Evolutionary conservation across 345 rosid species (phyloP), one percentile per base, ranked within the genome.

Genomic region (Turnera subulata): DNA sequence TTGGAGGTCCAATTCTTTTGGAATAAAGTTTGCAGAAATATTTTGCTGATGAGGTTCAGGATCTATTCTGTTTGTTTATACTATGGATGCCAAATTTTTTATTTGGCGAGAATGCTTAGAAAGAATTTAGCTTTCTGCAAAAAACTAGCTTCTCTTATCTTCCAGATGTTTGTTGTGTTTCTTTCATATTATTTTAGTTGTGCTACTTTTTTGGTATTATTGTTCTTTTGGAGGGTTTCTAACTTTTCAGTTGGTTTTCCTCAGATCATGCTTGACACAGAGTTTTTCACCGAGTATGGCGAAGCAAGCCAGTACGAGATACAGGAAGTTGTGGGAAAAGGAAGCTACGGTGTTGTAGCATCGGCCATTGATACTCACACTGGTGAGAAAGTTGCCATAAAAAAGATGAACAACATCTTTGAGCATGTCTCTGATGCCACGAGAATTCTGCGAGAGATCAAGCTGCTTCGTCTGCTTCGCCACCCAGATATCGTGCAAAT

Each of bases 331-430:
- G 82, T 93, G 0, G 99, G 99, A 1, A 93, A 76, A 74, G 99
- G 99, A 72, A 93, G 99, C 81, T 93, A 93, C 55, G 99, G 99
- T 7, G 85, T 89, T 37, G 99, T 93, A 46, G 99, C 97, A 0
- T 93, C 97, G 4, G 99, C 99, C 3, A 73, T 86, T 15, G 96
- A 89, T 56, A 89, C 91, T 37, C 97, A 84, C 68, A 83, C 96
- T 0, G 97, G 99, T 48, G 97, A 89, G 69, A 93, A 73, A 67
- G 99, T 93, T 1, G 99, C 99, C 4, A 89, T 93, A 40, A 89
- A 93, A 77, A 93, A 89, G 88, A 93, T 93, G 85, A 81, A 81
- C 21, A 83, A 84, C 63, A 79, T 93, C 12, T 93, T 93, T 50
- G 97, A 93, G 75, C 97, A 89, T 72, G 96, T 83, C 17, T 89